phyloP scores from a whole-genome alignment of 1,284 basidiomycete genomes.

The Cutaneotrichosporon sp. region DNA sequence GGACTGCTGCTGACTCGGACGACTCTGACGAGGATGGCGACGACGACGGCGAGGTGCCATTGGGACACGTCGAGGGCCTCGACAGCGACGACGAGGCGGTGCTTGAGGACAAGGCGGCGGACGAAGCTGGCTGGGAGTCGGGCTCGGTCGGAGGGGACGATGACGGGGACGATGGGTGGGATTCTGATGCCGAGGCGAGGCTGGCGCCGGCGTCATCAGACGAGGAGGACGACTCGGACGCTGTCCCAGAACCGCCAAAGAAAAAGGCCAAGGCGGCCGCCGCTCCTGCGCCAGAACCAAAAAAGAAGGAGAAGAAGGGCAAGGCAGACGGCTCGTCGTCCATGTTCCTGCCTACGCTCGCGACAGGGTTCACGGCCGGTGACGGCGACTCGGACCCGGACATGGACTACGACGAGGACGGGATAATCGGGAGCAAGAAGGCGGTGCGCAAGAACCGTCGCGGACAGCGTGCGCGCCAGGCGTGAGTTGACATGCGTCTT shows the following conservation, averaged over 20 bases:
- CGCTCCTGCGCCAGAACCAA: slow-evolving; percentile 6
- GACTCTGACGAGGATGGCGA: slow-evolving; percentile 5
- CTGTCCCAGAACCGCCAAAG: slow-evolving; percentile 21
- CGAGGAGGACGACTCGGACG: slow-evolving; percentile 24
- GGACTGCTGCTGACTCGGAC: slow-evolving; percentile 7
- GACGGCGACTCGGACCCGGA: slow-evolving; percentile 71
- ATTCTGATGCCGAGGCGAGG: slow-evolving; percentile 18
- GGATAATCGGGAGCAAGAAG: slow-evolving; percentile 48
- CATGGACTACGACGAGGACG: slow-evolving; percentile 59
- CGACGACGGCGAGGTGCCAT: slow-evolving; percentile 3
- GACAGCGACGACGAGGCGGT: slow-evolving; percentile 20
- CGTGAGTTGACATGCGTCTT: slow-evolving; percentile 57
- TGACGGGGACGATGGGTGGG: slow-evolving; percentile 48
- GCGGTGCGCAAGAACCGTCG: slow-evolving; percentile 74
- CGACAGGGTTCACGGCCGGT: slow-evolving; percentile 75
- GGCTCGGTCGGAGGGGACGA: slow-evolving; percentile 16
- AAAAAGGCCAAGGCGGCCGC: slow-evolving; percentile 25
- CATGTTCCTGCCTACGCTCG: slow-evolving; percentile 80
- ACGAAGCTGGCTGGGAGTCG: slow-evolving; percentile 59
- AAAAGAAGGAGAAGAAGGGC: slow-evolving; percentile 22
- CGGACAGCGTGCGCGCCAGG: slow-evolving; percentile 82
- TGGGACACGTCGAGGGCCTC: slow-evolving; percentile 3
- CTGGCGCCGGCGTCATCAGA: slow-evolving; percentile 6
- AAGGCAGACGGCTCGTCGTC: slow-evolving; percentile 52
- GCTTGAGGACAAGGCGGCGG: slow-evolving; percentile 44